These are phyloP conservation scores for Nasturtium officinale DNA, from an alignment of 345 rosid genomes.

Conservation along the genomic window DNA sequence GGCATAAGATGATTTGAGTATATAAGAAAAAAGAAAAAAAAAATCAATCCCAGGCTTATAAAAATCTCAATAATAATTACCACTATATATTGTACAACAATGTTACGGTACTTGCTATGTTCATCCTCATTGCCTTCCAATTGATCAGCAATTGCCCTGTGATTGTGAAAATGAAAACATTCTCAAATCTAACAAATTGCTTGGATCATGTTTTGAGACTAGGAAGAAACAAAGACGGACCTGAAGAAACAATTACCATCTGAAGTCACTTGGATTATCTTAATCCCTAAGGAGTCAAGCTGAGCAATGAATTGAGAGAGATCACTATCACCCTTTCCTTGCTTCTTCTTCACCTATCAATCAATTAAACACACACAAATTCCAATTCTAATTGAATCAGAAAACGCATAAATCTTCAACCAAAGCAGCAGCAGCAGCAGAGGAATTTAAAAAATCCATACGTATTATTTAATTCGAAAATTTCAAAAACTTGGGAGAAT, in stretches of 20 bases:
- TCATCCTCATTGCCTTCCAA: constrained; percentile 82
- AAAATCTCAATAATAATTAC: constrained; percentile 41
- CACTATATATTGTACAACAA: constrained; percentile 71
- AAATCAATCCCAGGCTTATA: no score
- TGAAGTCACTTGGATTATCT: constrained; percentile 74
- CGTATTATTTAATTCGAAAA: no score
- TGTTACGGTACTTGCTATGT: constrained; percentile 70
- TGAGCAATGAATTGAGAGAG: constrained; percentile 60
- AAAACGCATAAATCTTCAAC: not conserved
- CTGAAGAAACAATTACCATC: constrained; percentile 99
- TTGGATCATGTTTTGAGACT: not conserved
- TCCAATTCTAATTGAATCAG: not conserved
- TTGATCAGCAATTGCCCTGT: constrained; percentile 90
- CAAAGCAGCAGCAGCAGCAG: not conserved
- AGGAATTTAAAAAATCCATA: not conserved
- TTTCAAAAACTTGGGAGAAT: not conserved
- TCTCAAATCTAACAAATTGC: not conserved
- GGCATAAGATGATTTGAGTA: not conserved
- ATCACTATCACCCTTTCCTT: constrained; percentile 67
- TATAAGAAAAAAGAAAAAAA: no score
- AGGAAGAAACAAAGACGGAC: constrained; percentile 51
- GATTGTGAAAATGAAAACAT: constrained; percentile 45
- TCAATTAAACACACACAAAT: not conserved
- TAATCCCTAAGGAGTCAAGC: constrained; percentile 71
- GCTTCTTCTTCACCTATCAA: constrained; percentile 63